Evolutionary conservation across 2,329 filamentous ascomycete species (phyloP).

Genomic region (Pyricularia sp.): DNA sequence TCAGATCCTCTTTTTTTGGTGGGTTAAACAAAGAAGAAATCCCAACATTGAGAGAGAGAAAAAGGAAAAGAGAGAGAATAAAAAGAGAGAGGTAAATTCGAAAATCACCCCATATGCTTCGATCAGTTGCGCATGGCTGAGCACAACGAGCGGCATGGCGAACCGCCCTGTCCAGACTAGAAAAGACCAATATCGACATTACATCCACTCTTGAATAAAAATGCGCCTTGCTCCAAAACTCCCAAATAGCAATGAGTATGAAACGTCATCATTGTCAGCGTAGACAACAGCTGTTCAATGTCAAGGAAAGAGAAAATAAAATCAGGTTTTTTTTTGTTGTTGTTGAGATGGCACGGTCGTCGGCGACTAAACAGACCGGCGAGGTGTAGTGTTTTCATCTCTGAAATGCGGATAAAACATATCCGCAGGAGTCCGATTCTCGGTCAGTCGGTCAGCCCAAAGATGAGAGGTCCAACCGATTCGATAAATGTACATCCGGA

Average conservation of each 20-base stretch:
- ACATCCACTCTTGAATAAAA: conserved; percentile 4
- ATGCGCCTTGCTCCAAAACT: conserved; percentile 3
- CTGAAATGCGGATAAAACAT: not conserved
- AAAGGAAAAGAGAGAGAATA: not conserved
- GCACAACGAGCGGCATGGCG: not conserved
- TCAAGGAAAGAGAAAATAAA: conserved; percentile 1
- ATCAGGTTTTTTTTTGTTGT: too few species aligned
- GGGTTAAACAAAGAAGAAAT: not conserved
- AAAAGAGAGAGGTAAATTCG: not conserved
- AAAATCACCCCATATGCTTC: not conserved
- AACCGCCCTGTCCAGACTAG: conserved; percentile 1
- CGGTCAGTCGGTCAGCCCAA: not conserved
- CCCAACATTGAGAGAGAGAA: conserved; percentile 5
- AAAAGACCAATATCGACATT: conserved; percentile 4
- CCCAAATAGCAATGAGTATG: conserved; percentile 2
- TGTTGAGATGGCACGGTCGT: not conserved
- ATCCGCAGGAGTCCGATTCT: not conserved
- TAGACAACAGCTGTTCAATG: not conserved
- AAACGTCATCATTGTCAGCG: not conserved
- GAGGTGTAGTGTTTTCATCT: not conserved
- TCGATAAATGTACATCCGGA: not conserved
- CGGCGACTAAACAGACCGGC: not conserved
- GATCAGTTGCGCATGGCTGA: not conserved
- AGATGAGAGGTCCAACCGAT: not conserved
- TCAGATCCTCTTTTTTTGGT: conserved; percentile 2